phyloP scores from a whole-genome alignment of 352 stramenopile species.

The Globisporangium cederbergense region DNA sequence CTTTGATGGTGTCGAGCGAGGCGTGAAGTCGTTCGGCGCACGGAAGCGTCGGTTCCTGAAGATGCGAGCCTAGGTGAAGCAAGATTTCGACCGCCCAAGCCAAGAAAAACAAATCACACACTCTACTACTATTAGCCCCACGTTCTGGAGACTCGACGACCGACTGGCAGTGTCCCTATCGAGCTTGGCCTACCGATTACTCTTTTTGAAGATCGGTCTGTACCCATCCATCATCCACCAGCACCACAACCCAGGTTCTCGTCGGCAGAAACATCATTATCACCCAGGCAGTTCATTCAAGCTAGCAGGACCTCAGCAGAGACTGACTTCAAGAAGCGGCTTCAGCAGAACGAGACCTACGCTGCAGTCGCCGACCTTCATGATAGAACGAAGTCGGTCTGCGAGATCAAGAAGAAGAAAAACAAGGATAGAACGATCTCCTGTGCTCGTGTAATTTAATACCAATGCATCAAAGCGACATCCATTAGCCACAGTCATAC shows the following conservation, averaged over 20 bases:
- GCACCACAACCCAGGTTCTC: neutral
- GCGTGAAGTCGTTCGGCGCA: constrained; percentile 59
- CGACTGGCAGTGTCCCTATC: neutral
- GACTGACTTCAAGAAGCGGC: neutral
- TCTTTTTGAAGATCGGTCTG: neutral
- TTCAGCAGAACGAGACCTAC: neutral
- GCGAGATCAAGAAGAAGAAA: neutral
- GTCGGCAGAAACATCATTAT: neutral
- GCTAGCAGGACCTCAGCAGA: neutral
- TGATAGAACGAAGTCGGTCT: no score
- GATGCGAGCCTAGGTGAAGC: constrained; percentile 15
- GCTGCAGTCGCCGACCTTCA: neutral
- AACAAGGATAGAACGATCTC: neutral
- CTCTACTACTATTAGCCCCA: constrained; percentile 12
- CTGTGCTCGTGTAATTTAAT: neutral
- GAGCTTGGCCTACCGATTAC: neutral
- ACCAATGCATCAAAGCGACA: neutral
- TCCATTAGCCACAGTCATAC: neutral
- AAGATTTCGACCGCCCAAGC: constrained; percentile 4
- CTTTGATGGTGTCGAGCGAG: constrained; percentile 15
- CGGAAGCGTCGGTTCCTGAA: constrained; percentile 49
- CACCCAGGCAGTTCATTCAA: neutral
- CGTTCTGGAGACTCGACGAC: neutral
- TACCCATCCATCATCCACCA: neutral
- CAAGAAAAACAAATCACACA: neutral